A percentile compares a stretch with the other conserved stretches of the same genome.
phyloP scores from a whole-genome alignment of 495 filamentous ascomycete genomes.

The Darksidea phi region DNA sequence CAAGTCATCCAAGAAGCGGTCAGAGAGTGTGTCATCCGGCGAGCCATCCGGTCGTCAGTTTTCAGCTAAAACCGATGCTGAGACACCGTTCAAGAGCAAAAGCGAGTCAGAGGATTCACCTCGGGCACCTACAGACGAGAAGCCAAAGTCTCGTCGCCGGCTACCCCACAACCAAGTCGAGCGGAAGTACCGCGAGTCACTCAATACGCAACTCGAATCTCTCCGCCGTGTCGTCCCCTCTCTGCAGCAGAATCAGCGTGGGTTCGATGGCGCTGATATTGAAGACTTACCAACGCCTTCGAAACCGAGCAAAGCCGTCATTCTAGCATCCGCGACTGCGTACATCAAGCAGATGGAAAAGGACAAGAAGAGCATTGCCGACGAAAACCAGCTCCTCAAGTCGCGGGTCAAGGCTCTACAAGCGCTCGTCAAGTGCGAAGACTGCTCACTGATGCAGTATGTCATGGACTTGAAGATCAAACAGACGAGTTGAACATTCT shows the following conservation, averaged over 20 bases:
- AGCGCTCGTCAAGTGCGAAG: constrained; percentile 39
- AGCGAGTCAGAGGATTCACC: constrained; percentile 23
- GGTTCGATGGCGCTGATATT: constrained; percentile 32
- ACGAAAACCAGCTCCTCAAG: constrained; percentile 34
- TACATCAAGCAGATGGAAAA: constrained; percentile 42
- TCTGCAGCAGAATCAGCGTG: constrained; percentile 30
- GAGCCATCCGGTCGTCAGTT: constrained; percentile 32
- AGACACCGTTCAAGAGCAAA: constrained; percentile 9
- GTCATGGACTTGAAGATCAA: constrained; percentile 39
- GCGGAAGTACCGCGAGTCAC: constrained; percentile 38
- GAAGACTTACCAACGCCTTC: constrained; percentile 35
- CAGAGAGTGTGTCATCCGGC: constrained; percentile 26
- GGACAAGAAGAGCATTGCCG: constrained; percentile 28
- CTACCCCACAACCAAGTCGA: constrained; percentile 41
- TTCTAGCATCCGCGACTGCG: constrained; percentile 36
- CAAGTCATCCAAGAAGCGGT: constrained; percentile 30
- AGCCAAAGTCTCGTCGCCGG: constrained; percentile 31
- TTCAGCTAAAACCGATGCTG: constrained; percentile 11
- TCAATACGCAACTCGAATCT: constrained; percentile 39
- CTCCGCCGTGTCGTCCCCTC: constrained; percentile 35
- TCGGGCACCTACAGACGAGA: constrained; percentile 16
- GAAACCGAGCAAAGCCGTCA: constrained; percentile 39
- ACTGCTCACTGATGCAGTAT: constrained; percentile 39
- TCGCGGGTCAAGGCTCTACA: constrained; percentile 35
- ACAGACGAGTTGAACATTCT: not conserved